Evolutionary conservation across 805 yeast species (phyloP), one percentile per base, ranked within the genome.

Genomic region (Lipomyces orientalis): DNA sequence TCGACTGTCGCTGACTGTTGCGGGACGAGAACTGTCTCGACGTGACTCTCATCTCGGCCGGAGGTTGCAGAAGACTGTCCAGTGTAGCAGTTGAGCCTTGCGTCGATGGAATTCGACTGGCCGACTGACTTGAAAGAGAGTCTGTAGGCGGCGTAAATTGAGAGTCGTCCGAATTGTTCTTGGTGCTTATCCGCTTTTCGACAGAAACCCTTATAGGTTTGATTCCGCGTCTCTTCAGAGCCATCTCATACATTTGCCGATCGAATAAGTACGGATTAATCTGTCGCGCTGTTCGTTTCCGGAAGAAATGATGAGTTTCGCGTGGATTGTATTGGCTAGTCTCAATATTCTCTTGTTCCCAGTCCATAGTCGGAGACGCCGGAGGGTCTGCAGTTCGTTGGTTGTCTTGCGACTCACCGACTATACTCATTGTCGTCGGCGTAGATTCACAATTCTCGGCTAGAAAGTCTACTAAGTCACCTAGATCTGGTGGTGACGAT

Each of bases 231-330:
- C 64, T 52, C 29, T 62, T 60, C 51, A 73, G 49, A 54, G 64
- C 66, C 33, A 58, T 56, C 60, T 73, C 75, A 51, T 73, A 73
- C 35, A 72, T 52, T 34, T 54, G 63, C 34, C 73, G 65, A 34
- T 73, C 75, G 35, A 69, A 66, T 31, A 39, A 61, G 54, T 73
- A 73, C 6, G 75, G 75, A 54, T 70, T 69, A 14, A 73, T 46
- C 52, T 73, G 75, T n/a, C 55, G 61, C 4, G 72, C 75, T 14
- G 75, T 73, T 12, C 75, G 67, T 31, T 61, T 55, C 43, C 72
- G 67, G 37, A 69, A 64, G 31, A 43, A 61, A 25, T 68, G 67
- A 19, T 52, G 49, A 43, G 49, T 43, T 43, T 16, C 10, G 25
- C 49, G 10, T 16, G 49, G 4, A 9, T 43, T 19, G 49, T 43